These are phyloP conservation scores for Vitis riparia DNA, from an alignment of 164 flowering plant species.

Conservation along the genomic window DNA sequence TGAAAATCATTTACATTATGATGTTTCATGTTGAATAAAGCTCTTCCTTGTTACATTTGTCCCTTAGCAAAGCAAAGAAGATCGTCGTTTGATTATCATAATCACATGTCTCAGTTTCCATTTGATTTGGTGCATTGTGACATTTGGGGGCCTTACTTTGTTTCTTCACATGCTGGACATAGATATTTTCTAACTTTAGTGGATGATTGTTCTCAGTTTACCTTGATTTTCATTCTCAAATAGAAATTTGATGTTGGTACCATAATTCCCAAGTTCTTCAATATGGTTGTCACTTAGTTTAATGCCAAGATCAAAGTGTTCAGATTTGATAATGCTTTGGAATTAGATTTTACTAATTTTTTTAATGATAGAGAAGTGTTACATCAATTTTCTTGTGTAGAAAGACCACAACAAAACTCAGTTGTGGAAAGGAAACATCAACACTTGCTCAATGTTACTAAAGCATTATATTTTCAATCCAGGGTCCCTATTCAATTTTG, in stretches of 20 bases:
- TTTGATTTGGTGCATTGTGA: slow-evolving; percentile 6
- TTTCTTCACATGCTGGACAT: neutral
- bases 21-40: neutral
- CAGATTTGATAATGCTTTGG: neutral
- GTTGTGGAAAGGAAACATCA: neutral
- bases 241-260: neutral
- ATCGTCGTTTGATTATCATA: neutral
- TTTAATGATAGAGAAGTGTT: neutral
- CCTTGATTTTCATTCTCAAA: neutral
- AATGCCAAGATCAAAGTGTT: neutral
- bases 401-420: neutral
- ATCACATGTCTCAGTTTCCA: neutral
- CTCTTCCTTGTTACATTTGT: neutral
- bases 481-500: neutral
- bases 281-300: neutral
- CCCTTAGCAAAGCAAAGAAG: neutral
- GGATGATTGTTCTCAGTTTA: neutral
- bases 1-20: neutral
- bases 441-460: neutral
- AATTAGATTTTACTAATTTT: neutral
- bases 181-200: neutral
- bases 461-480: neutral
- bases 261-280: neutral
- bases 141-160: neutral
- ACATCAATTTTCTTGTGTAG: neutral